These are phyloP conservation scores for Canna indica DNA, from an alignment of 176 grass and related monocot genomes.

Conservation along the genomic window DNA sequence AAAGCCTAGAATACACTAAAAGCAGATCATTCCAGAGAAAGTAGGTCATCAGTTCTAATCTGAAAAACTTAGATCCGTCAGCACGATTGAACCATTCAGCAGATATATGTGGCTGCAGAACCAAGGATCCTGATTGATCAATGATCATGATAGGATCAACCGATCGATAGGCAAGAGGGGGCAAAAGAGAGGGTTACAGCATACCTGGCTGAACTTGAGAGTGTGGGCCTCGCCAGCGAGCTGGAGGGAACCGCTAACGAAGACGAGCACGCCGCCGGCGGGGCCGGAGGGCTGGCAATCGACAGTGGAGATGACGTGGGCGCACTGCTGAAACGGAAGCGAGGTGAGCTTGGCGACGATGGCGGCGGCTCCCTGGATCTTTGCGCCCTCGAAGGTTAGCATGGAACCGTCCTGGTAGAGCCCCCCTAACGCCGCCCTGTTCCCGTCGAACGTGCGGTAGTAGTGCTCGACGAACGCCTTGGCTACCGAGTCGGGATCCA, in stretches of 20 bases:
- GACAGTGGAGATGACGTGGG: conserved; percentile 10
- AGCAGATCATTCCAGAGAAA: neutral
- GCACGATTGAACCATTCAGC: neutral
- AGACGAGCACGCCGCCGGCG: conserved; percentile 7
- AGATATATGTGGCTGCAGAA: neutral
- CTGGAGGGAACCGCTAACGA: conserved; percentile 7
- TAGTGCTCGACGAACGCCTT: conserved; percentile 9
- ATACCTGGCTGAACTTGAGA: conserved; percentile 11
- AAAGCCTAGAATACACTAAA: neutral
- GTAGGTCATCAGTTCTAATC: neutral
- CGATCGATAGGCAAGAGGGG: neutral
- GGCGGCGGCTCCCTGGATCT: conserved; percentile 1
- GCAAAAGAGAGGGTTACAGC: neutral
- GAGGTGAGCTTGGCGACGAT: conserved; percentile 8
- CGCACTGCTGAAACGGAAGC: conserved; percentile 10
- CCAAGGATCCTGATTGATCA: neutral
- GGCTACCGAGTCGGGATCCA: conserved; percentile 7
- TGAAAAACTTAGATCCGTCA: neutral
- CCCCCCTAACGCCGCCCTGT: neutral
- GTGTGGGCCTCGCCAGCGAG: neutral
- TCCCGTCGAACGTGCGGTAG: conserved; percentile 10
- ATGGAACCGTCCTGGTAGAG: conserved; percentile 5
- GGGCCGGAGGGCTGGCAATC: conserved; percentile 12
- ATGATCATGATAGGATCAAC: neutral
- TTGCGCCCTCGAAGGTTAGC: conserved; percentile 13